Evolutionary conservation across 208 protist species (phyloP), one percentile per base, ranked within the genome.

Genomic region (Herpetomonas samuelpessoai): DNA sequence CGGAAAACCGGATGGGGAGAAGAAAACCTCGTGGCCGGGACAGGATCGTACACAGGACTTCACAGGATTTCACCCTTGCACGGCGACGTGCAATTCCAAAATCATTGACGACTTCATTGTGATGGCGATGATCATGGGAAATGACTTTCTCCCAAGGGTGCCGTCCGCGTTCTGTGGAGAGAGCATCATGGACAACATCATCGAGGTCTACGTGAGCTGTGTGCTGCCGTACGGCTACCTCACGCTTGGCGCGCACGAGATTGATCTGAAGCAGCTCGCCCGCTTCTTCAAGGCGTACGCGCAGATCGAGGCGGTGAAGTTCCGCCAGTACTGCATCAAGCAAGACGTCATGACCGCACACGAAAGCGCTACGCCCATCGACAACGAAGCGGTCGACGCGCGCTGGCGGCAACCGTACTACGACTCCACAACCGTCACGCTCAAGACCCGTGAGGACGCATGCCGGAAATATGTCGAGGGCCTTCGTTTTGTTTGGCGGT

Each of bases 91-190:
- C 62, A 95, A 92, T 55, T 76, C 77, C 35, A 91, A 92, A 58
- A 72, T 95, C 21, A 78, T 95, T 24, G 85, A 95, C 41, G 88
- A 95, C 63, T 77, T 95, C 59, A 88, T 95, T 58, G 77, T 87
- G 31, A 45, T 95, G 38, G 74, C 72, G 9, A 79, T 88, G 53
- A 48, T 92, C 27, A 63, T 95, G 58, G 88, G 88, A 25, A 95
- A 95, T 64, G 88, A 95, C 61, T 95, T 95, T 48, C 52, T 95
- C 53, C 88, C 84, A 2, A 71, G 82, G 9, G 38, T 85, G 12
- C 88, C 88, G n/a, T 78, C 71, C 29, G 77, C 70, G 18, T 92
- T 86, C 61, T 95, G 85, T 61, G 79, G 81, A 0, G 82, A 92
- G 65, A 80, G 74, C 50, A 85, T 79, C 3, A 78, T 95, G 61